Percentiles rank a stretch among this genome's conserved stretches.
Conservation (phyloP, 805 yeast genomes). For the Peterozyma toletana region DNA sequence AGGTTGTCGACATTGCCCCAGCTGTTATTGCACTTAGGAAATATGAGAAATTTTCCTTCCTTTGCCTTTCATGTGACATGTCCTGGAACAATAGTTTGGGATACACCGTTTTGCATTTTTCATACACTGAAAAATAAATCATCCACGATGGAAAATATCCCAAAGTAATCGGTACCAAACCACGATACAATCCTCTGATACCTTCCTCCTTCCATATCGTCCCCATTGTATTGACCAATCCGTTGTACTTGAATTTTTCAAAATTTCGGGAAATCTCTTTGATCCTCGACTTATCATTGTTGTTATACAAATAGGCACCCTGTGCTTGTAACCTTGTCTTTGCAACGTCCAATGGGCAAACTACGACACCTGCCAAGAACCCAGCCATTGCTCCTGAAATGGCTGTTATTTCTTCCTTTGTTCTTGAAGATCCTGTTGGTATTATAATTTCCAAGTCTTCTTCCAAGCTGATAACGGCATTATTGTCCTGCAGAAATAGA, state of each 20-base stretch:
- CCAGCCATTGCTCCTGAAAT: conserved; percentile 93
- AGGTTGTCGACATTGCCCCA: conserved; percentile 76
- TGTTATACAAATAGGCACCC: conserved; percentile 38
- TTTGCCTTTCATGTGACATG: conserved; percentile 17
- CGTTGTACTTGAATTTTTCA: conserved; percentile 35
- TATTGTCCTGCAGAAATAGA: no score
- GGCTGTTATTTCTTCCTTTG: conserved; percentile 49
- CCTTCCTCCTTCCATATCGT: conserved; percentile 77
- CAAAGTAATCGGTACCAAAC: conserved; percentile 82
- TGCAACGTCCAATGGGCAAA: conserved; percentile 94
- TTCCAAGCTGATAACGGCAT: no score
- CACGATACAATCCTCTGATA: conserved; percentile 75
- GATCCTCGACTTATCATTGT: conserved; percentile 8
- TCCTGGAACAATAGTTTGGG: conserved; percentile 22
- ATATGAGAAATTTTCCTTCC: conserved; percentile 22
- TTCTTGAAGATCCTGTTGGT: no score
- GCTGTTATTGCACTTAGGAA: conserved; percentile 73
- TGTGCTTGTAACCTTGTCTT: conserved; percentile 93
- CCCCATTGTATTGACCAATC: conserved; percentile 55
- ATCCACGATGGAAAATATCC: conserved; percentile 99
- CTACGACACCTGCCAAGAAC: conserved; percentile 77
- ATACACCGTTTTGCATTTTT: conserved; percentile 56
- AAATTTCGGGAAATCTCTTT: neutral
- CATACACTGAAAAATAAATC: conserved; percentile 88
- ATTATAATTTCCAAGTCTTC: no score